Percentiles rank a stretch among this genome's conserved stretches.
Evolutionary conservation across 345 rosid species (phyloP).

Genomic region (Orychophragmus violaceus): DNA sequence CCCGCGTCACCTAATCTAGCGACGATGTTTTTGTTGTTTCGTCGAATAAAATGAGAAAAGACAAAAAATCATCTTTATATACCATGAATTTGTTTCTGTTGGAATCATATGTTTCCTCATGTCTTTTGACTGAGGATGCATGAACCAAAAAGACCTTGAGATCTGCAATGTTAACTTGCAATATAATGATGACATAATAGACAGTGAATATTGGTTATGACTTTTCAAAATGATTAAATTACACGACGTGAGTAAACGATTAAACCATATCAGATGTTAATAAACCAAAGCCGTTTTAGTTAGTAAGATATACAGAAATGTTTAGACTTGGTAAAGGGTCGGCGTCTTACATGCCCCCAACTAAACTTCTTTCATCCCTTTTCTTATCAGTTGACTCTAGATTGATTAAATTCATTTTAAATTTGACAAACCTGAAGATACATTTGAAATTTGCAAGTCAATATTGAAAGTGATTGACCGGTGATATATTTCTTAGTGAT

Average conservation of each 20-base stretch:
- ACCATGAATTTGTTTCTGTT: background rate
- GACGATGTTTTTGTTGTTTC: background rate
- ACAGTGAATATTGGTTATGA: no score
- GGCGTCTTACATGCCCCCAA: constrained; percentile 21
- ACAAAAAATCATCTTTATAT: background rate
- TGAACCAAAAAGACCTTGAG: background rate
- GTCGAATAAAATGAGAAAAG: background rate
- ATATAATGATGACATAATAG: background rate
- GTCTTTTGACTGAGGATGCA: background rate
- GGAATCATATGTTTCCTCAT: background rate
- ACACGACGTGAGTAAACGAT: constrained; percentile 26
- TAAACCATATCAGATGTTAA: constrained; percentile 2
- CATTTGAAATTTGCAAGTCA: background rate
- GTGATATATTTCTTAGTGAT: no score
- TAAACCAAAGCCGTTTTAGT: background rate
- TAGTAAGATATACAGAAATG: constrained; percentile 13
- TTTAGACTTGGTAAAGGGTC: constrained; percentile 23
- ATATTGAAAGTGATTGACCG: background rate
- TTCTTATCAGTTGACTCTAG: constrained; percentile 7
- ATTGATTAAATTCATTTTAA: background rate
- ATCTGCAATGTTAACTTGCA: background rate
- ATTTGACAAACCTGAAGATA: background rate
- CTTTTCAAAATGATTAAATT: background rate
- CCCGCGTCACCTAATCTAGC: constrained; percentile 28
- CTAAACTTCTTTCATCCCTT: background rate